Percentiles rank a stretch among this genome's conserved stretches.
These are phyloP conservation scores for Ichthyophthirius multifiliis DNA, from an alignment of 169 alveolate genomes.

Conservation along the genomic window DNA sequence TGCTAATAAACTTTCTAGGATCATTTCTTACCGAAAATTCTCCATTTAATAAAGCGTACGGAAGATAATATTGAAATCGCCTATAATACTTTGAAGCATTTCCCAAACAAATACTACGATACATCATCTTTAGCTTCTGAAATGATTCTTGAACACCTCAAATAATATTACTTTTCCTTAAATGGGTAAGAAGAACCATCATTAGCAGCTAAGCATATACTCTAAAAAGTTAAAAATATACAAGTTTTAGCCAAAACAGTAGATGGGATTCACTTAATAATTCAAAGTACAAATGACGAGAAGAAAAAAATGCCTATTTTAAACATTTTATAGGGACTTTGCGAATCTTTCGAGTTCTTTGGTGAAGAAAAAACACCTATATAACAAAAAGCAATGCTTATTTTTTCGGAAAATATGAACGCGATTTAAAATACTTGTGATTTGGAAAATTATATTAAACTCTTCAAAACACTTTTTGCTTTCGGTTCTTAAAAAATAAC, in stretches of 20 bases:
- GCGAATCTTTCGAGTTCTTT: not conserved
- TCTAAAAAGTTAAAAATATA: not conserved
- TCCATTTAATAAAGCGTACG: not conserved
- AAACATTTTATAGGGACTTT: not conserved
- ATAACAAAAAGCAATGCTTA: too few relatives aligned
- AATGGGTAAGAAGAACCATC: not conserved
- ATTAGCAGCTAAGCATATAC: not conserved
- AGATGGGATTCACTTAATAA: not conserved
- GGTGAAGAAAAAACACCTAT: too few relatives aligned
- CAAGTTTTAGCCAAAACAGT: not conserved
- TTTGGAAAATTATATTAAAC: too few relatives aligned
- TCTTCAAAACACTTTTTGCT: too few relatives aligned
- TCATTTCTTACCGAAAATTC: not conserved
- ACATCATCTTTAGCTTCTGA: not conserved
- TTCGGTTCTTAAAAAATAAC: too few relatives aligned
- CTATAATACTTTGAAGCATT: not conserved
- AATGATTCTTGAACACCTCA: not conserved
- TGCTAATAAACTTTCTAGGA: not conserved
- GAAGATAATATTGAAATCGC: not conserved
- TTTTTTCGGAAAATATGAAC: too few relatives aligned
- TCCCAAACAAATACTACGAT: not conserved
- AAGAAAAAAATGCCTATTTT: conserved; percentile 6
- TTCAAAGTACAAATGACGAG: not conserved
- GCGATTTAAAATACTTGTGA: too few relatives aligned
- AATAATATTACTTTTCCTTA: not conserved